Conservation (phyloP, 2,329 filamentous ascomycete genomes). For the Didymella arachidicola region DNA sequence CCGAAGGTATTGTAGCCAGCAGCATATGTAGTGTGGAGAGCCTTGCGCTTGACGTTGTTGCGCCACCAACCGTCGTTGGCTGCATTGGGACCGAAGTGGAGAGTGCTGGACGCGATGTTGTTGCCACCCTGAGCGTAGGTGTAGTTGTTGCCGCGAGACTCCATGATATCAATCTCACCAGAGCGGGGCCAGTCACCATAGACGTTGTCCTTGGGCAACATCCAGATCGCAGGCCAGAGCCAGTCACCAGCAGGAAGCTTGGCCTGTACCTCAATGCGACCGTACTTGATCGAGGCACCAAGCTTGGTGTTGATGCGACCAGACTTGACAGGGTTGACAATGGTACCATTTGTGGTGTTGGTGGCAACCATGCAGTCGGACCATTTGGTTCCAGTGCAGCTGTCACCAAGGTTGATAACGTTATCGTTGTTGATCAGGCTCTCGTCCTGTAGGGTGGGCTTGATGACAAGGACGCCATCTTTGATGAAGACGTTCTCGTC, state of each 20-base stretch:
- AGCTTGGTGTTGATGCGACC: constrained; percentile 79
- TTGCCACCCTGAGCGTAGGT: constrained; percentile 79
- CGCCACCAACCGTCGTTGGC: constrained; percentile 82
- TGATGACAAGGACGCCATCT: constrained; percentile 74
- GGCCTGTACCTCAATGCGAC: constrained; percentile 80
- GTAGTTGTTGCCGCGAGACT: constrained; percentile 83
- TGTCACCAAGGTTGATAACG: constrained; percentile 71
- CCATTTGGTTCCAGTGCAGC: constrained; percentile 70
- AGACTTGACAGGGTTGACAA: constrained; percentile 79
- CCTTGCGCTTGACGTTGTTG: constrained; percentile 78
- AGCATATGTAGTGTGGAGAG: constrained; percentile 77
- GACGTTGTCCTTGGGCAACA: constrained; percentile 75
- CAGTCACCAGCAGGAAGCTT: constrained; percentile 80
- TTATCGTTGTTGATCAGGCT: constrained; percentile 70
- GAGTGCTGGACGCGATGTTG: constrained; percentile 78
- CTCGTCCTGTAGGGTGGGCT: constrained; percentile 77
- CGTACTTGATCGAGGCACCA: constrained; percentile 77
- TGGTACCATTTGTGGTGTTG: constrained; percentile 78
- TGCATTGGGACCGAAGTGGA: constrained; percentile 81
- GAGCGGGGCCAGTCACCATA: constrained; percentile 82
- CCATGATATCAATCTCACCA: constrained; percentile 84
- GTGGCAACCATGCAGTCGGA: constrained; percentile 73
- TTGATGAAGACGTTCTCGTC: constrained; percentile 79
- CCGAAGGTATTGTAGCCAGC: constrained; percentile 77
- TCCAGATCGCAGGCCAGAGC: constrained; percentile 93